Conservation (phyloP, 225 moss, liverwort and hornwort genomes). For the Neckera pumila region DNA sequence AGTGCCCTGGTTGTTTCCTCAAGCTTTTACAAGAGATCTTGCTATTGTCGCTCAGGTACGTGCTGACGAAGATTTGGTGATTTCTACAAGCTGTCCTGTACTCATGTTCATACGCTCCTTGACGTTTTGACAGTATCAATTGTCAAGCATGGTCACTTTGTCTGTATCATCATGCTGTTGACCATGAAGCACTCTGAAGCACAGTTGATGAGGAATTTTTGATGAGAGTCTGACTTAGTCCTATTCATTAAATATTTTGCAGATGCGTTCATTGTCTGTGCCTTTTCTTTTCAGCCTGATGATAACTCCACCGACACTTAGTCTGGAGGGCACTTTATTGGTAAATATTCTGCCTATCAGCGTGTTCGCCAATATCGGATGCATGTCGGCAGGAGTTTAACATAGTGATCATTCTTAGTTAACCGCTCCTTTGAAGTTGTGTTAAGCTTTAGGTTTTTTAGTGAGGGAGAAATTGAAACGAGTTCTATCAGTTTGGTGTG, state of each 20-base stretch:
- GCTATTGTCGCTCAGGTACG: constrained; percentile 57
- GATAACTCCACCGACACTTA: constrained; percentile 71
- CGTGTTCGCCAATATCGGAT: not conserved
- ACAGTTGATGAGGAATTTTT: not conserved
- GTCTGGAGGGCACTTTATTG: constrained; percentile 84
- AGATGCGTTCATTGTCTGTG: constrained; percentile 70
- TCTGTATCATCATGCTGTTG: not conserved
- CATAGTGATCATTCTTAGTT: not conserved
- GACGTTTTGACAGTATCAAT: not conserved
- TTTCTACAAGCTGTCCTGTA: not conserved
- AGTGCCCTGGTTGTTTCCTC: constrained; percentile 80
- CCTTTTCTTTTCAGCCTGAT: constrained; percentile 68
- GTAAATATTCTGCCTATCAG: not conserved
- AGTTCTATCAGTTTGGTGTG: not conserved
- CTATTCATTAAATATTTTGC: constrained; percentile 4
- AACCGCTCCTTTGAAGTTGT: not conserved
- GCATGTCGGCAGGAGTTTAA: not conserved
- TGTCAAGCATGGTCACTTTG: not conserved
- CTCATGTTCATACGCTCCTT: not conserved
- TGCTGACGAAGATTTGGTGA: not conserved
- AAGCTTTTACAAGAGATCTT: constrained; percentile 65
- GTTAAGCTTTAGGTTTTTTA: not conserved
- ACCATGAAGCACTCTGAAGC: not conserved
- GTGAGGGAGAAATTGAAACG: not conserved
- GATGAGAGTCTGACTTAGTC: not conserved